A percentile compares a stretch with the other conserved stretches of the same genome.
Evolutionary conservation across 352 stramenopile species (phyloP).

Genomic region (Pythium brassicae): DNA sequence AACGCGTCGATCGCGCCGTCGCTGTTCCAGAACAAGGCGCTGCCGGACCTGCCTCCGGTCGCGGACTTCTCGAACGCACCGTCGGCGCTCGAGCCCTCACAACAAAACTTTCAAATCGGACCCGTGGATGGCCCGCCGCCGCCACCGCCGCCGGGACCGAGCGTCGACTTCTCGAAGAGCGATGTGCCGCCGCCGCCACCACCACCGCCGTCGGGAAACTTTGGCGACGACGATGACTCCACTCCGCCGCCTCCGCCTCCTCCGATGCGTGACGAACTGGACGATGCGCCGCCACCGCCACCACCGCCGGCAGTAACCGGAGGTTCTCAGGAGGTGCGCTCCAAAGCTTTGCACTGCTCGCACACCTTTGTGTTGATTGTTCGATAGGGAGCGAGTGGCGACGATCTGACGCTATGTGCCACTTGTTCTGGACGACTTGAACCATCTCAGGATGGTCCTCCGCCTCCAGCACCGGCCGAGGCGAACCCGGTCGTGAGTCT

Average conservation of each 20-base stretch:
- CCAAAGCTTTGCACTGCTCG: background rate
- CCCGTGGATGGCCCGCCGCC: constrained; percentile 60
- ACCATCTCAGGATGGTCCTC: constrained; percentile 23
- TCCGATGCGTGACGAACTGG: constrained; percentile 20
- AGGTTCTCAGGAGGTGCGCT: constrained; percentile 27
- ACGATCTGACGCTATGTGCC: background rate
- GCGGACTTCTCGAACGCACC: constrained; percentile 65
- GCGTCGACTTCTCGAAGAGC: constrained; percentile 50
- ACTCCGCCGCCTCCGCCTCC: constrained; percentile 38
- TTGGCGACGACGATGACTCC: constrained; percentile 46
- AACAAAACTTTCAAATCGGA: constrained; percentile 57
- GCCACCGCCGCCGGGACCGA: constrained; percentile 51
- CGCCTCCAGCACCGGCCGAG: constrained; percentile 18
- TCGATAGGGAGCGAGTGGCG: background rate
- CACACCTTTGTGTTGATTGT: background rate
- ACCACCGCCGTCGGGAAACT: constrained; percentile 36
- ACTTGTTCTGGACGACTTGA: background rate
- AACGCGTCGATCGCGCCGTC: constrained; percentile 77
- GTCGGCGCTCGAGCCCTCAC: constrained; percentile 49
- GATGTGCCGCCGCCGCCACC: constrained; percentile 38
- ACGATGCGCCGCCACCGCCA: constrained; percentile 46
- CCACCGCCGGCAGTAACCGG: constrained; percentile 26
- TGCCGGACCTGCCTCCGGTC: constrained; percentile 63
- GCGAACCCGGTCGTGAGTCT: constrained; percentile 36
- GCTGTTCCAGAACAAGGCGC: constrained; percentile 74